Conservation (phyloP, 78 protist genomes). For the Cyanophora paradoxa region DNA sequence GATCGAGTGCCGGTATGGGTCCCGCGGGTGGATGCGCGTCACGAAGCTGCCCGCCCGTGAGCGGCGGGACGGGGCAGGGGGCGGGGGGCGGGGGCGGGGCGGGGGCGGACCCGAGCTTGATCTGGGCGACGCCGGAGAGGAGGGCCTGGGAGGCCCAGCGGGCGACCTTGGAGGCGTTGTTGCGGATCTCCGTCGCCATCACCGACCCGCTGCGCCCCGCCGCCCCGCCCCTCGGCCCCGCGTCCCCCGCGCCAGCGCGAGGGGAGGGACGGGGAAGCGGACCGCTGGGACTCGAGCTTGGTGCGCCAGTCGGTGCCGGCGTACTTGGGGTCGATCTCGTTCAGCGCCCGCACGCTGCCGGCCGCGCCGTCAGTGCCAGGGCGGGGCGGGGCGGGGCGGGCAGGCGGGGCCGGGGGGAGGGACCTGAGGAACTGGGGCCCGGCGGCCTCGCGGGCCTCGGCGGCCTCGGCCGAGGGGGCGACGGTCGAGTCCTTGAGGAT, state of each 20-base stretch:
- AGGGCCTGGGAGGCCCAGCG: constrained; percentile 32
- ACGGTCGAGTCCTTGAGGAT: too few species aligned
- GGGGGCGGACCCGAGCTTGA: constrained; percentile 75
- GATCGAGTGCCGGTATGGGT: constrained; percentile 20
- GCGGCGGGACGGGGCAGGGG: not conserved
- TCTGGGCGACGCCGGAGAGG: constrained; percentile 27
- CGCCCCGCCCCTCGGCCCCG: too few species aligned
- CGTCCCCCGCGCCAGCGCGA: too few species aligned
- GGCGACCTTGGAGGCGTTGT: constrained; percentile 56
- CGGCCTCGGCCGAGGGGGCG: too few species aligned
- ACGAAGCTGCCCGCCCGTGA: constrained; percentile 39
- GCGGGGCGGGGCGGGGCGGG: too few species aligned
- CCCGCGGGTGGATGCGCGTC: constrained; percentile 15
- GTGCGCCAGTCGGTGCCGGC: constrained; percentile 31
- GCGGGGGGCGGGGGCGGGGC: constrained; percentile 12
- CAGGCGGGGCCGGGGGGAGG: too few species aligned
- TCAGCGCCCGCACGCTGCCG: constrained; percentile 39
- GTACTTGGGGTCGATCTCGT: constrained; percentile 31
- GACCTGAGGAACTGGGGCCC: constrained; percentile 13
- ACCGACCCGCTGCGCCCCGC: too few species aligned
- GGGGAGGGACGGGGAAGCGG: too few species aligned
- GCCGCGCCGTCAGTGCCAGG: too few species aligned
- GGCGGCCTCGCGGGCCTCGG: not conserved
- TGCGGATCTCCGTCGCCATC: constrained; percentile 71
- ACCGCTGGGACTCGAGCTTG: constrained; percentile 51